phyloP scores from a whole-genome alignment of 345 rosid genomes.

The Corymbia maculata region DNA sequence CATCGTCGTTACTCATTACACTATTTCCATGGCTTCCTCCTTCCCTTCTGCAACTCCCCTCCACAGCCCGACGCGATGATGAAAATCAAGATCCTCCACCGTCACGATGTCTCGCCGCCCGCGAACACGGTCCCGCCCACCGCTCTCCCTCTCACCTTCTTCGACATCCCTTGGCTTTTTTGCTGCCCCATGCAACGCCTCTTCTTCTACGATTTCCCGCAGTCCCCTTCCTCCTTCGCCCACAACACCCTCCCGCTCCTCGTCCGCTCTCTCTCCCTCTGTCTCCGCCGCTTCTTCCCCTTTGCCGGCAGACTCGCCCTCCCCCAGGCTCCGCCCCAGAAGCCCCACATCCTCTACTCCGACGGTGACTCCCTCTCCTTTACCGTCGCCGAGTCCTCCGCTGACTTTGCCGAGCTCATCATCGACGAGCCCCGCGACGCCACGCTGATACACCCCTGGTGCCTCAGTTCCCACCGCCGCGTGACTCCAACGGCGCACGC shows the following conservation, averaged over 20 bases:
- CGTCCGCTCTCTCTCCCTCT: conserved; percentile 28
- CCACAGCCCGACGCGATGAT: not conserved
- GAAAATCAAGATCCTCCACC: conserved; percentile 5
- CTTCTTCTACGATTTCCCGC: conserved; percentile 24
- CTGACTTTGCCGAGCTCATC: conserved; percentile 4
- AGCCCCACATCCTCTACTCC: conserved; percentile 8
- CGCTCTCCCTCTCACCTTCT: not conserved
- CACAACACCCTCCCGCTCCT: conserved; percentile 22
- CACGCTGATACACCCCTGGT: conserved; percentile 9
- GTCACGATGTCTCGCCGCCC: conserved; percentile 12
- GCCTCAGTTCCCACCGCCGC: not conserved
- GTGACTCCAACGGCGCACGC: not conserved
- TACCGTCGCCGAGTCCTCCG: conserved; percentile 11
- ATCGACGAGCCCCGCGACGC: conserved; percentile 4
- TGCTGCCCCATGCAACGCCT: not conserved
- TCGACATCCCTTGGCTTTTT: not conserved
- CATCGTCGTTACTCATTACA: not conserved
- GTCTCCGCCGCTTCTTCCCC: conserved; percentile 39
- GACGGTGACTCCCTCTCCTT: conserved; percentile 4
- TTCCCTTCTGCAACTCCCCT: not conserved
- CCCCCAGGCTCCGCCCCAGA: conserved; percentile 7
- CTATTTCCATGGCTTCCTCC: not conserved
- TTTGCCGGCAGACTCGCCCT: conserved; percentile 7
- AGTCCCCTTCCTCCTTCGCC: conserved; percentile 14
- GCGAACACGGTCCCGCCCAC: not conserved